Percentiles rank a stretch among this genome's conserved stretches.
Conservation (phyloP, 768 basidiomycete species). For the Lactarius hatsudake region DNA sequence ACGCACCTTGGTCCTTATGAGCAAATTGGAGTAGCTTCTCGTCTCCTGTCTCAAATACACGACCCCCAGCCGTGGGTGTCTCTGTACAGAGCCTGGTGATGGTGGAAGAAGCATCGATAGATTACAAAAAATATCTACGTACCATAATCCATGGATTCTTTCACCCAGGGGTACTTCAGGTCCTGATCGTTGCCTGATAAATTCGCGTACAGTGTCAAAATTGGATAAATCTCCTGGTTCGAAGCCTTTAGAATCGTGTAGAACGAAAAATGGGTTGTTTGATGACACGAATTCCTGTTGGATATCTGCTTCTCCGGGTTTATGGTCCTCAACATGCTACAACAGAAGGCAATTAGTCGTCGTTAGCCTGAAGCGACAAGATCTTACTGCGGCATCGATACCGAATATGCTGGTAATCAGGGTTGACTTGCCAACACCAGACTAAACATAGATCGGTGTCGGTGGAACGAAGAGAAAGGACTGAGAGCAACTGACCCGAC, state of each 20-base stretch:
- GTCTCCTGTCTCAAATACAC: not conserved
- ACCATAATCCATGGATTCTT: not conserved
- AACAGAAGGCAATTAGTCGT: not conserved
- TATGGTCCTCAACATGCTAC: not conserved
- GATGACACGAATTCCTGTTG: not conserved
- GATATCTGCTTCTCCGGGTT: not conserved
- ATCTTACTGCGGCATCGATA: not conserved
- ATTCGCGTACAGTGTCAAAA: not conserved
- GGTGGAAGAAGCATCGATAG: not conserved
- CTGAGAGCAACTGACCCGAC: not conserved
- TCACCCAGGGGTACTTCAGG: not conserved
- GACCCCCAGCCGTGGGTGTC: not conserved
- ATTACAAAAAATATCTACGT: not conserved
- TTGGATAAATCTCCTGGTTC: not conserved
- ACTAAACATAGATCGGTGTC: not conserved
- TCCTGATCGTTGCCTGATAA: not conserved
- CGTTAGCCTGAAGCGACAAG: not conserved
- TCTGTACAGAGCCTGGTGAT: not conserved
- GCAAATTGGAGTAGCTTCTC: not conserved
- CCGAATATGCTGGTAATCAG: not conserved
- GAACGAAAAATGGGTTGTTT: not conserved
- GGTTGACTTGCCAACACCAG: not conserved
- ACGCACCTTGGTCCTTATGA: not conserved
- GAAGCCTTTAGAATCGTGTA: not conserved
- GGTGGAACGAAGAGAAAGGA: not conserved